Conservation (phyloP, 352 stramenopile species). For the Pythium guiyangense region DNA sequence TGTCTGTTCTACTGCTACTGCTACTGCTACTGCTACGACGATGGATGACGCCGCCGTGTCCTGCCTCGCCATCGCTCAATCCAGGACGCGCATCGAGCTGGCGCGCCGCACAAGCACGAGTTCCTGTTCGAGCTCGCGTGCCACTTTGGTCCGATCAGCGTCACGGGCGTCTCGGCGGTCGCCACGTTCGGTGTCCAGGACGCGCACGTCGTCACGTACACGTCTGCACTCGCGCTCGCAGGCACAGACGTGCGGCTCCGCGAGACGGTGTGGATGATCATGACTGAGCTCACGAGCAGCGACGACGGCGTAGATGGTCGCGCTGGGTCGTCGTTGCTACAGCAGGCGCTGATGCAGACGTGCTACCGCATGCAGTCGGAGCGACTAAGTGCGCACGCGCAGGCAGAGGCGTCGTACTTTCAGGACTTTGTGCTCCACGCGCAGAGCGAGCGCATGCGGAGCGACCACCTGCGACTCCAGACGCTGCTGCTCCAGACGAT, state of each 20-base stretch:
- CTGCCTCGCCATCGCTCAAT: no score
- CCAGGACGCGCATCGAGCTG: no score
- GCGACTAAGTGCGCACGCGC: neutral
- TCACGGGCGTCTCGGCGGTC: neutral
- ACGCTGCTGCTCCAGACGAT: neutral
- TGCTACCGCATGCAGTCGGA: neutral
- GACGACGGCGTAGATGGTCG: neutral
- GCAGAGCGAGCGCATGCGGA: no score
- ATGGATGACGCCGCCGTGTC: no score
- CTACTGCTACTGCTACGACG: no score
- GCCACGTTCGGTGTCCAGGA: conserved; percentile 4
- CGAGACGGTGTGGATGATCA: neutral
- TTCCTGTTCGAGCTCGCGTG: conserved; percentile 1
- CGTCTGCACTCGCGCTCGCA: no score
- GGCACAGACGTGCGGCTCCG: conserved; percentile 1
- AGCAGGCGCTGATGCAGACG: neutral
- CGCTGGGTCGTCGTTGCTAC: neutral
- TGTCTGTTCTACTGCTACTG: no score
- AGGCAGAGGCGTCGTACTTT: conserved; percentile 1
- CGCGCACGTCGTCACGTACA: neutral
- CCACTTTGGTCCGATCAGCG: neutral
- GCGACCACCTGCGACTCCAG: conserved; percentile 1
- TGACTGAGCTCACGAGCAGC: neutral
- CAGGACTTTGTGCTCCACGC: conserved; percentile 8
- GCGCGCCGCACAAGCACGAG: neutral